A percentile compares a stretch with the other conserved stretches of the same genome.
Evolutionary conservation across 257 asterid genomes (phyloP).

Genomic region (Scutellaria barbata): DNA sequence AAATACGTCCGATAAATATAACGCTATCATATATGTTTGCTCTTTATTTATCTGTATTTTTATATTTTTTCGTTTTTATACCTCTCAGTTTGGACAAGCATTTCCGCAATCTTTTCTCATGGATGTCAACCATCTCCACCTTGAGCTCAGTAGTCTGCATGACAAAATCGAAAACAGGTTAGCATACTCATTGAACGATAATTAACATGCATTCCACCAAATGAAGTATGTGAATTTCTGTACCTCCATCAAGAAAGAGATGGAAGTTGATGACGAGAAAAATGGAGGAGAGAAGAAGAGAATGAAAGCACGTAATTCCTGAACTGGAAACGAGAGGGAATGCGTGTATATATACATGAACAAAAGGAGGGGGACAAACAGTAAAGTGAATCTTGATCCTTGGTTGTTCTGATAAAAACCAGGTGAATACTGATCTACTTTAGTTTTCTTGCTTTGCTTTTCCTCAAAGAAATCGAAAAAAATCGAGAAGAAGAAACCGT

Average conservation of each 20-base stretch:
- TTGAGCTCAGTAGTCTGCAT: conserved; percentile 53
- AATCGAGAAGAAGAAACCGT: conserved; percentile 30
- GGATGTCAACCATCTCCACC: conserved; percentile 60
- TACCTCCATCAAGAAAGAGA: conserved; percentile 45
- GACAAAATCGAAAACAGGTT: conserved; percentile 2
- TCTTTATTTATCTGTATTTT: too few species aligned
- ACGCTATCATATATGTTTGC: too few species aligned
- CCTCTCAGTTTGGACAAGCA: conserved; percentile 55
- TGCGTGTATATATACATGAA: not conserved
- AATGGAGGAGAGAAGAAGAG: not conserved
- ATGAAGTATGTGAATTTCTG: not conserved
- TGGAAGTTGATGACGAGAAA: conserved; percentile 29
- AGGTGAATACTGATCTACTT: conserved; percentile 34
- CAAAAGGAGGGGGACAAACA: conserved; percentile 18
- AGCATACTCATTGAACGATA: not conserved
- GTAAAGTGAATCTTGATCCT: conserved; percentile 49
- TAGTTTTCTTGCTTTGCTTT: conserved; percentile 40
- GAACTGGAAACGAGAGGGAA: conserved; percentile 11
- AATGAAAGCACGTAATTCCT: not conserved
- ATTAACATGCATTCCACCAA: too few species aligned
- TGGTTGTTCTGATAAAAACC: conserved; percentile 35
- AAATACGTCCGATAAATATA: too few species aligned
- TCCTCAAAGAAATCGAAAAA: conserved; percentile 28
- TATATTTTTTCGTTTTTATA: not conserved
- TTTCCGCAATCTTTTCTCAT: conserved; percentile 55